Base-by-base conservation (phyloP, 306 rosid genomes). In the Pueraria montana region DNA sequence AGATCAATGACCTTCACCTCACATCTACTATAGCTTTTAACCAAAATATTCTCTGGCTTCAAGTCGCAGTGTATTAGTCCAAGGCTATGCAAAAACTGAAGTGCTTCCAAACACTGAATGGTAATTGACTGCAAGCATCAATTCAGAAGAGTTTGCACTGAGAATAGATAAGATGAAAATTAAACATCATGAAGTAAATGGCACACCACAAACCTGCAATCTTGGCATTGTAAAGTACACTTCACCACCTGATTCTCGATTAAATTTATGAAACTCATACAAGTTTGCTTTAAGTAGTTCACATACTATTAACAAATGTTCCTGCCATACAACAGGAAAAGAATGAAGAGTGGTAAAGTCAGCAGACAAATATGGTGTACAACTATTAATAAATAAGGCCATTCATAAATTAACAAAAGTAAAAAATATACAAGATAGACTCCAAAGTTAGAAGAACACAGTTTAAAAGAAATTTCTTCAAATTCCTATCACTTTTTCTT, bases 1-100 rank as follows among this genome's bases (percentile, higher is more conserved):
- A 94, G 98, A 87, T 94, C 98, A 83, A 94, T 94, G 89, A 94
- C 98, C 85, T 94, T 94, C 81, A 94, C 93, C 93, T 94, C 98
- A 87, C 98, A 94, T 82, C 98, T 87, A 83, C 98, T 94, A 83
- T 94, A 94, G 85, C 98, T 94, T 88, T 94, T 94, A 73, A 94
- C 98, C 87, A 94, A 82, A 82, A 94, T 94, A 86, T 94, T 94
- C 89, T 94, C 98, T 38, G 98, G 98, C 74, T 94, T 94, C 89
- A 94, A 87, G 85, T 94, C 98, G 17, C 98, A 94, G 55, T 94
- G 98, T 87, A 94, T 94, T 50, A 94, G 84, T 76, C 96, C 97
- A 83, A 90, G 97, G 77, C 94, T 90, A 77, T 94, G 98, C 87
- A 94, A 61, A 86, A 91, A 94, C 81, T 90, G 87, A 83, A 94